phyloP scores from a whole-genome alignment of 2,329 filamentous ascomycete genomes.

The Mycosphaerella arachidis region DNA sequence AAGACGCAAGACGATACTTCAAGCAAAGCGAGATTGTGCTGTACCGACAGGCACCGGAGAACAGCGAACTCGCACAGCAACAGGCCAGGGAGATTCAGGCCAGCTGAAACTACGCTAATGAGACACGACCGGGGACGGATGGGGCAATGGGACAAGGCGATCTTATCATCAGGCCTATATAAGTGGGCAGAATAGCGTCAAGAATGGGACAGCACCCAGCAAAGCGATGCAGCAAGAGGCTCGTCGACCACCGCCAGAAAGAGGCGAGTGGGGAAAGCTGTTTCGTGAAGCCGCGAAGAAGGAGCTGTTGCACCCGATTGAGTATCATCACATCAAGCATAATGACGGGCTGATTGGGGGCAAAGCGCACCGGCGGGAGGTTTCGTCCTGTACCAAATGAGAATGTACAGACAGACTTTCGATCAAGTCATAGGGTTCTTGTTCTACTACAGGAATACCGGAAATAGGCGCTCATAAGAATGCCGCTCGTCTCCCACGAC shows the following conservation, averaged over 20 bases:
- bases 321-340: not conserved
- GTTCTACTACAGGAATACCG: not conserved
- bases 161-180: slow-evolving; percentile 1
- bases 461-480: not conserved
- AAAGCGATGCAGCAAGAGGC: not conserved
- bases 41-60: slow-evolving; percentile 68
- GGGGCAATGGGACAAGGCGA: slow-evolving; percentile 16
- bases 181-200: not conserved
- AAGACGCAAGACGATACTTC: slow-evolving; percentile 94
- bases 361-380: not conserved
- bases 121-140: slow-evolving; percentile 27
- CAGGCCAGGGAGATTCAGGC: slow-evolving; percentile 42
- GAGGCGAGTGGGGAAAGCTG: slow-evolving; percentile 13
- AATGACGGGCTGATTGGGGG: not conserved
- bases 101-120: slow-evolving; percentile 32
- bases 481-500: not conserved
- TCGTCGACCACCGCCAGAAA: not conserved
- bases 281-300: slow-evolving; percentile 15
- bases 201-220: not conserved
- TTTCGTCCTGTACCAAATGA: not conserved
- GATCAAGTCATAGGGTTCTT: not conserved
- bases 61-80: slow-evolving; percentile 44
- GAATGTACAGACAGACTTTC: not conserved
- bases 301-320: slow-evolving; percentile 10
- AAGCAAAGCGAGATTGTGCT: slow-evolving; percentile 99